Percentiles rank a stretch among this genome's conserved stretches.
These are phyloP conservation scores for Ceratobasidium sp. DNA, from an alignment of 1,284 basidiomycete genomes.

Conservation along the genomic window DNA sequence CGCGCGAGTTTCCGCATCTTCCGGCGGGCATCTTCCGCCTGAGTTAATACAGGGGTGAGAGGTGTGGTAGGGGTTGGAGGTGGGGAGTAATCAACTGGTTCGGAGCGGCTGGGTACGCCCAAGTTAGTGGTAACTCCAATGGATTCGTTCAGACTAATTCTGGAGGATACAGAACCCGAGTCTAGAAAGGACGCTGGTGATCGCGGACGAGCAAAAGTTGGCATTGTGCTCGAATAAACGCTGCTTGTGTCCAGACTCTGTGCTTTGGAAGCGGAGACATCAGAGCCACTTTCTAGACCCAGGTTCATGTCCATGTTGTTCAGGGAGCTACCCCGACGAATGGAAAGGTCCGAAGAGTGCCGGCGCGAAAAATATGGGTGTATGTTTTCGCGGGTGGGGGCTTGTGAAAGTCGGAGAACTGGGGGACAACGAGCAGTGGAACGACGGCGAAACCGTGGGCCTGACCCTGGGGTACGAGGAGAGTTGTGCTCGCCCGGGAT, in stretches of 20 bases:
- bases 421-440: conserved; percentile 35
- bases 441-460: conserved; percentile 30
- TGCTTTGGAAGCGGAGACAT: conserved; percentile 5
- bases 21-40: conserved; percentile 38
- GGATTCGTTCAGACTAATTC: conserved; percentile 30
- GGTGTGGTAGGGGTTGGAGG: conserved; percentile 38
- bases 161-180: conserved; percentile 24
- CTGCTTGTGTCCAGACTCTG: conserved; percentile 21
- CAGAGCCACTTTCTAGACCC: conserved; percentile 21
- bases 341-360: conserved; percentile 33
- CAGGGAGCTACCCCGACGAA: conserved; percentile 20
- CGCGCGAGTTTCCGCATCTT: conserved; percentile 41
- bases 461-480: conserved; percentile 14
- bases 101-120: conserved; percentile 8
- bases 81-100: not conserved
- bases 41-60: conserved; percentile 20
- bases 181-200: conserved; percentile 27
- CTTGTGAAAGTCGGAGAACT: conserved; percentile 24
- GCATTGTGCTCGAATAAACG: conserved; percentile 35
- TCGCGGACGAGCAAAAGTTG: conserved; percentile 34
- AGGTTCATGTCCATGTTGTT: conserved; percentile 35
- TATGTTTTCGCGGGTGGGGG: conserved; percentile 11
- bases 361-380: conserved; percentile 25
- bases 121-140: not conserved
- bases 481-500: conserved; percentile 9